Conservation (phyloP, 345 rosid genomes). For the Sonneratia caseolaris region DNA sequence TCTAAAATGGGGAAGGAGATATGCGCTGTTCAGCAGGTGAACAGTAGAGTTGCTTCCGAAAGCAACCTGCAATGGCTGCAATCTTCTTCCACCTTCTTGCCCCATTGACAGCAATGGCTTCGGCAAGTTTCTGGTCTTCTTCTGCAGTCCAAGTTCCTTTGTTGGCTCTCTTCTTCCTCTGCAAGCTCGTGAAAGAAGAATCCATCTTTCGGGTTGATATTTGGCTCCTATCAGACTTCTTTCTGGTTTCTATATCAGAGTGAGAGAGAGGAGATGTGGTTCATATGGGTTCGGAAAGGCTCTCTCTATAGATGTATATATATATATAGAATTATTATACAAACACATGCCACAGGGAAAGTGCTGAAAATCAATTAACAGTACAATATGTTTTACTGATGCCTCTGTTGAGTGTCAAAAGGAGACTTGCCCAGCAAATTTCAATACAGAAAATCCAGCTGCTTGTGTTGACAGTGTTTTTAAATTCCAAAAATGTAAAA, state of each 20-base stretch:
- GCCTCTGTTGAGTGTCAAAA: too few relatives aligned
- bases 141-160: conserved; percentile 34
- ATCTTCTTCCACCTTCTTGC: conserved; percentile 31
- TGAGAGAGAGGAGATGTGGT: background rate
- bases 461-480: too few relatives aligned
- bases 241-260: background rate
- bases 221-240: background rate
- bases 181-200: background rate
- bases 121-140: conserved; percentile 31
- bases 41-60: background rate
- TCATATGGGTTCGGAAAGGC: background rate
- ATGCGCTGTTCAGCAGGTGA: too few relatives aligned
- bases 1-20: too few relatives aligned
- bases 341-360: background rate
- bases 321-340: too few relatives aligned
- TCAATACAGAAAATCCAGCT: too few relatives aligned
- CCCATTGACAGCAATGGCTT: conserved; percentile 29
- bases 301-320: background rate
- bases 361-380: too few relatives aligned
- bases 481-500: too few relatives aligned
- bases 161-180: conserved; percentile 6
- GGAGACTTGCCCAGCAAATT: too few relatives aligned
- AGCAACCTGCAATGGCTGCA: conserved; percentile 32
- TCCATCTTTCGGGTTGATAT: background rate
- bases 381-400: too few relatives aligned